phyloP scores from a whole-genome alignment of 2,329 filamentous ascomycete genomes.

The Verticillium dahliae region DNA sequence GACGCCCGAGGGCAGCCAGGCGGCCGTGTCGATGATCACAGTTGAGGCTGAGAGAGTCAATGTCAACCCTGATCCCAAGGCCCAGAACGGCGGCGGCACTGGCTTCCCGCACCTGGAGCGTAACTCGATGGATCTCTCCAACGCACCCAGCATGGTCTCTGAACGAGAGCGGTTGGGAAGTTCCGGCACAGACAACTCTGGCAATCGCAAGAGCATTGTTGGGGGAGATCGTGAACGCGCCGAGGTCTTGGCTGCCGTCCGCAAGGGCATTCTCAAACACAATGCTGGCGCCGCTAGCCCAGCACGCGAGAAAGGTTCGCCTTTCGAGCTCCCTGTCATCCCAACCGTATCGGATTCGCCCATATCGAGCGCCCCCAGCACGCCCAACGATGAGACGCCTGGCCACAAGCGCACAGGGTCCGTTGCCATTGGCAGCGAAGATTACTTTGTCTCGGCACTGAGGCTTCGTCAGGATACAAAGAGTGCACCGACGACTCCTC shows the following conservation, averaged over 20 bases:
- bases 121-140: slow-evolving; percentile 67
- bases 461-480: slow-evolving; percentile 70
- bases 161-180: slow-evolving; percentile 53
- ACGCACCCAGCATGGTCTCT: slow-evolving; percentile 33
- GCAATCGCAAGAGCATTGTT: slow-evolving; percentile 77
- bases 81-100: slow-evolving; percentile 64
- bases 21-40: slow-evolving; percentile 91
- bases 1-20: slow-evolving; percentile 63
- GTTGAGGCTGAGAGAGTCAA: slow-evolving; percentile 86
- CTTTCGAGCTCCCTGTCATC: slow-evolving; percentile 45
- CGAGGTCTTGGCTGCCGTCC: slow-evolving; percentile 84
- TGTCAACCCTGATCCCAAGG: slow-evolving; percentile 64
- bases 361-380: slow-evolving; percentile 79
- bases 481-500: slow-evolving; percentile 74
- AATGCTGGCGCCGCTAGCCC: slow-evolving; percentile 17
- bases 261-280: slow-evolving; percentile 95
- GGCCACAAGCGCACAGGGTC: slow-evolving; percentile 62
- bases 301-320: slow-evolving; percentile 5
- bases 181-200: slow-evolving; percentile 54
- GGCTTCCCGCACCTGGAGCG: slow-evolving; percentile 80
- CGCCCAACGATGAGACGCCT: slow-evolving; percentile 70
- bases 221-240: slow-evolving; percentile 86
- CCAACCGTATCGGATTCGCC: slow-evolving; percentile 69
- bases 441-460: slow-evolving; percentile 80
- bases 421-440: slow-evolving; percentile 71